Evolutionary conservation across 345 rosid species (phyloP).

Genomic region (Durio zibethinus): DNA sequence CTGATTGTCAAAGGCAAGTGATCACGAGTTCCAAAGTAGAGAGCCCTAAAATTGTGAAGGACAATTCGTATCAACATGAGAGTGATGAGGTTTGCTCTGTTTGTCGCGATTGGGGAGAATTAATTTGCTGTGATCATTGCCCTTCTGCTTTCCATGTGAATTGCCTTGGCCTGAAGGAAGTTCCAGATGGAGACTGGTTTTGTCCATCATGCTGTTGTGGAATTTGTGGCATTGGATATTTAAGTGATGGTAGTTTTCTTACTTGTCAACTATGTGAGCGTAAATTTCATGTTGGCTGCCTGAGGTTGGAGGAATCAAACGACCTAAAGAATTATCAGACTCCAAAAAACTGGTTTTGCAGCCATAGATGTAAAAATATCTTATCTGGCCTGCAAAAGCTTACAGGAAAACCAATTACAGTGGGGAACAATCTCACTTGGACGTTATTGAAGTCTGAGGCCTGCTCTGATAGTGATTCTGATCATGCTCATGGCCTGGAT

Average conservation of each 20-base stretch:
- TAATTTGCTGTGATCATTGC: slow-evolving; percentile 55
- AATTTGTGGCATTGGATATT: slow-evolving; percentile 35
- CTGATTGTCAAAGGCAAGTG: slow-evolving; percentile 42
- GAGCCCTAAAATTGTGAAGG: slow-evolving; percentile 5
- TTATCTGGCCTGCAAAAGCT: slow-evolving; percentile 39
- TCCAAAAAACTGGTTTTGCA: slow-evolving; percentile 49
- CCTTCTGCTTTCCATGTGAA: slow-evolving; percentile 45
- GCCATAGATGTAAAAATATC: slow-evolving; percentile 45
- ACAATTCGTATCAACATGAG: not conserved
- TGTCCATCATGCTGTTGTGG: slow-evolving; percentile 74
- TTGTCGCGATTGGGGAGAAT: slow-evolving; percentile 51
- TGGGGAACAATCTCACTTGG: slow-evolving; percentile 58
- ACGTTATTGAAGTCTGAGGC: slow-evolving; percentile 41
- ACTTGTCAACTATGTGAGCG: slow-evolving; percentile 57
- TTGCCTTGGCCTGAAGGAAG: slow-evolving; percentile 47
- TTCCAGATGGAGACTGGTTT: slow-evolving; percentile 73
- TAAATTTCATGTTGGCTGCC: slow-evolving; percentile 51
- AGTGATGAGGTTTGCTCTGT: slow-evolving; percentile 33
- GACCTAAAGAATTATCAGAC: not conserved
- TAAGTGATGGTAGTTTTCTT: slow-evolving; percentile 7
- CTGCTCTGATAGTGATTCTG: slow-evolving; percentile 10
- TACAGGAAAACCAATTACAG: slow-evolving; percentile 41
- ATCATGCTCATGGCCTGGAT: slow-evolving; percentile 3
- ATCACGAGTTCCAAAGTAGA: slow-evolving; percentile 6
- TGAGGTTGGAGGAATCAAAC: slow-evolving; percentile 1